Percentiles rank a stretch among this genome's conserved stretches.
Conservation (phyloP, 164 flowering plant species). For the Sextonia rubra region DNA sequence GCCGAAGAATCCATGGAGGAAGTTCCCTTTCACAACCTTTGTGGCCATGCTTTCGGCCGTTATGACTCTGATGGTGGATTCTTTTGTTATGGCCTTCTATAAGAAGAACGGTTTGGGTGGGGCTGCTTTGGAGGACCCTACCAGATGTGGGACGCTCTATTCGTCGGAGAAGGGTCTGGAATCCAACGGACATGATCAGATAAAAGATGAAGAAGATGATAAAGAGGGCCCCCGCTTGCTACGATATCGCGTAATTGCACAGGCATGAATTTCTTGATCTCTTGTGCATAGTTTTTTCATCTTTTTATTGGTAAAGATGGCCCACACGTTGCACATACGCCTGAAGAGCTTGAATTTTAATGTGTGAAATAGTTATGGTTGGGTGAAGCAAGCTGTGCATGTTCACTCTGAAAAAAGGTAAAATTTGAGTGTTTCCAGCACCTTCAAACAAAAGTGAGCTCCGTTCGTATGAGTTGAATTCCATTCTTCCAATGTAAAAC, state of each 20-base stretch:
- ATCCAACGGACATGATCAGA: not conserved
- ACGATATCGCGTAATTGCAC: slow-evolving; percentile 15
- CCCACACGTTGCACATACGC: not conserved
- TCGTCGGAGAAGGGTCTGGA: not conserved
- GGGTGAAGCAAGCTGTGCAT: too few species aligned
- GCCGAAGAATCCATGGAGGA: slow-evolving; percentile 17
- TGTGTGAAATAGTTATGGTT: too few species aligned
- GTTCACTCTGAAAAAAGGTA: too few species aligned
- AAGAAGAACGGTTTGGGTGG: not conserved
- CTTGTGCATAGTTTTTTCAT: not conserved
- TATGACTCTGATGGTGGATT: slow-evolving; percentile 18
- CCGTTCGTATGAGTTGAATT: too few species aligned
- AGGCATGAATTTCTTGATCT: not conserved
- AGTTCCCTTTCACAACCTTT: slow-evolving; percentile 19
- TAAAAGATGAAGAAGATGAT: not conserved
- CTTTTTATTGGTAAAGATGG: not conserved
- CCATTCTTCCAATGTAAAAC: too few species aligned
- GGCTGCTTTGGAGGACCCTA: not conserved
- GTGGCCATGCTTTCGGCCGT: slow-evolving; percentile 22
- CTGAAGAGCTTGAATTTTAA: too few species aligned
- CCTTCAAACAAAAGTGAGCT: too few species aligned
- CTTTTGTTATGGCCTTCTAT: slow-evolving; percentile 9
- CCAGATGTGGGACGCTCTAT: not conserved
- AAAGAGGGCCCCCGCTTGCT: slow-evolving; percentile 1
- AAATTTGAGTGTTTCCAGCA: too few species aligned